Base-by-base conservation (phyloP, 2,329 filamentous ascomycete species). In the Drechslerella dactyloides region DNA sequence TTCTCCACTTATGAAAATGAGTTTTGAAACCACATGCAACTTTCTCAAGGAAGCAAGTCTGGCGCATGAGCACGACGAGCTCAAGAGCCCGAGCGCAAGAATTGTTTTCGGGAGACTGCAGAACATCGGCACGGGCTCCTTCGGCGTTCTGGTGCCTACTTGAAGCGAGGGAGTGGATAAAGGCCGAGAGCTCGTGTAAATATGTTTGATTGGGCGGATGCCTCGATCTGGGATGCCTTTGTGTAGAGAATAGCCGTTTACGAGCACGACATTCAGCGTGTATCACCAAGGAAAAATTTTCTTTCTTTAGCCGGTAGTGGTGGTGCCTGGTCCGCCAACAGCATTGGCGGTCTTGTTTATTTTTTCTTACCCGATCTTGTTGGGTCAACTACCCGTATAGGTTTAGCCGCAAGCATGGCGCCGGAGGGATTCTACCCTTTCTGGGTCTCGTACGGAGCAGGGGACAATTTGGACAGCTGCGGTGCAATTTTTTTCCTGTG, bases 1-100 rank as follows among this genome's bases (percentile, higher is more conserved):
- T 27, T 93, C 89, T 75, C 92, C 94, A 0, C 93, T 99, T 76
- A 93, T 94, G 81, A 97, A 97, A 85, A 97, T 97, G 93, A 96
- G 91, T 80, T 99, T 97, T 82, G 94, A 99, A 85, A 99, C 94
- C 2, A 99, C 94, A 1, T 85, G 97, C 42, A 89, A 90, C 0
- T 97, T 97, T 83, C 84, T 99, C 77, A 93, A 90, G 80, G 94
- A 97, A 78, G 93, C 94, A 0, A 89, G 97, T 24, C 82, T 96
- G 66, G 91, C 96, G 77, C 88, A 90, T 55, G 94, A 97, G 80
- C 91, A 87, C 84, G 94, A 99, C 80, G 90, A 94, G 77, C 82
- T 99, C 72, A 87, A 85, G 69, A 92, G 89, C 70, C 94, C 96
- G 0, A 94, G 90, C 79, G 89, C 90, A 74, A 86, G 93, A 69